These are phyloP conservation scores for Wallacemonas rigidus DNA, from an alignment of 208 protist genomes.

Conservation along the genomic window DNA sequence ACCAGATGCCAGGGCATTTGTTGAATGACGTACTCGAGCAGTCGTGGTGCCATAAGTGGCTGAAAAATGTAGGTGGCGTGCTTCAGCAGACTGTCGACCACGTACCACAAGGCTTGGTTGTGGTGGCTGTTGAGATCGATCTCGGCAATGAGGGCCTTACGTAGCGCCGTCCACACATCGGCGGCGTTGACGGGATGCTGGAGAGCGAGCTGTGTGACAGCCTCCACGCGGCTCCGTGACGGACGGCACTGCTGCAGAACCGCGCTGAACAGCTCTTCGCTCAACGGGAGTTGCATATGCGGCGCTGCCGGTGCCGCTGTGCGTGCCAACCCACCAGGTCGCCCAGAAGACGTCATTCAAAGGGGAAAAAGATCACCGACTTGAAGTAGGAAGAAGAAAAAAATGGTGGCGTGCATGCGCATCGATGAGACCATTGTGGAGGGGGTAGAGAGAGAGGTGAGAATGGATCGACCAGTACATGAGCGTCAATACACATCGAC, in stretches of 20 bases:
- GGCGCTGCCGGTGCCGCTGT: neutral
- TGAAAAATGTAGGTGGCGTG: conserved; percentile 75
- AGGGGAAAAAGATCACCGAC: too few relatives aligned
- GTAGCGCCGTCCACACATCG: conserved; percentile 68
- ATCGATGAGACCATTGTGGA: too few relatives aligned
- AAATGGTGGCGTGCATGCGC: too few relatives aligned
- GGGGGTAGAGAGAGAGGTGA: too few relatives aligned
- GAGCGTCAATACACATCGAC: too few relatives aligned
- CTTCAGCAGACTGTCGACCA: conserved; percentile 77
- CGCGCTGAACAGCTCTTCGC: conserved; percentile 59
- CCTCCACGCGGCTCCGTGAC: conserved; percentile 55
- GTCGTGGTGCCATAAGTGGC: conserved; percentile 59
- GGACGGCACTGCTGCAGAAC: conserved; percentile 56
- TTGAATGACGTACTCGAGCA: conserved; percentile 76
- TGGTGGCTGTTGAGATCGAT: conserved; percentile 40
- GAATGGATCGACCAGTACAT: too few relatives aligned
- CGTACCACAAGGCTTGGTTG: conserved; percentile 74
- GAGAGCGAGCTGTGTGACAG: conserved; percentile 58
- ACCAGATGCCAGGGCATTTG: conserved; percentile 66
- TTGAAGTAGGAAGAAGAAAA: too few relatives aligned
- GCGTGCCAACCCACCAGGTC: neutral
- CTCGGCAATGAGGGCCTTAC: conserved; percentile 60
- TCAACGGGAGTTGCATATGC: conserved; percentile 29
- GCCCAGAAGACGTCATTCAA: neutral
- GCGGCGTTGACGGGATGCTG: conserved; percentile 49